A percentile compares a stretch with the other conserved stretches of the same genome.
These are phyloP conservation scores for Limonium bicolor DNA, from an alignment of 148 eudicot species.

Conservation along the genomic window DNA sequence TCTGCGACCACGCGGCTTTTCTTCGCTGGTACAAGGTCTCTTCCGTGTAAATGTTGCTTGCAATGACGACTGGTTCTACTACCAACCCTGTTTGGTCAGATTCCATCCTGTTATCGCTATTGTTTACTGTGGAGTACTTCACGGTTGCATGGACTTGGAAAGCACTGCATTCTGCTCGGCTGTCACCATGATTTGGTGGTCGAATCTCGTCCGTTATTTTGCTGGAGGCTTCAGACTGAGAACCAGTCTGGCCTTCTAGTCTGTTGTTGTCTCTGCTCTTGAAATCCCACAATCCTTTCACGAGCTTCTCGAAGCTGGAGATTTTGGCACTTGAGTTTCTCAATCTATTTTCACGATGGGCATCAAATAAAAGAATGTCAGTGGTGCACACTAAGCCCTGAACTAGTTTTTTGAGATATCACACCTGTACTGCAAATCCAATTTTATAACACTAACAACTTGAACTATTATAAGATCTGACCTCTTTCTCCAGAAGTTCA, in stretches of 20 bases:
- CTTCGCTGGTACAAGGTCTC: conserved; percentile 17
- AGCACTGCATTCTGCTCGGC: no score
- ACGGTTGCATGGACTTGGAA: no score
- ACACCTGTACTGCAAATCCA: conserved; percentile 26
- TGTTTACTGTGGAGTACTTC: no score
- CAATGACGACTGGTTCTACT: conserved; percentile 11
- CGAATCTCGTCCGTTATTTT: no score
- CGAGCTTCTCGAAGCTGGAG: conserved; percentile 32
- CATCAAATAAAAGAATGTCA: no score
- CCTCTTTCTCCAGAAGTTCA: conserved; percentile 56
- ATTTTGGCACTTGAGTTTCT: no score
- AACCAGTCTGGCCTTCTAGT: conserved; percentile 1
- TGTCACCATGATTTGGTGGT: no score
- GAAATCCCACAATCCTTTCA: conserved; percentile 23
- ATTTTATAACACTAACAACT: neutral
- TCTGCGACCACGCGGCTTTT: conserved; percentile 35
- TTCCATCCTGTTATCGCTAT: neutral
- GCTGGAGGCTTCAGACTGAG: conserved; percentile 1
- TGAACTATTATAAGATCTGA: conserved; percentile 9
- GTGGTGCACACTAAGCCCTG: no score
- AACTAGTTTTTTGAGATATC: conserved; percentile 29
- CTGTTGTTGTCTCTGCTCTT: conserved; percentile 4
- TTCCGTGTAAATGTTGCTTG: conserved; percentile 8
- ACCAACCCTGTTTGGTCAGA: conserved; percentile 8
- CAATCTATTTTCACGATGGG: no score